Percentiles rank a stretch among this genome's conserved stretches.
phyloP scores from a whole-genome alignment of 768 basidiomycete species.

The Sutorius australiensis region DNA sequence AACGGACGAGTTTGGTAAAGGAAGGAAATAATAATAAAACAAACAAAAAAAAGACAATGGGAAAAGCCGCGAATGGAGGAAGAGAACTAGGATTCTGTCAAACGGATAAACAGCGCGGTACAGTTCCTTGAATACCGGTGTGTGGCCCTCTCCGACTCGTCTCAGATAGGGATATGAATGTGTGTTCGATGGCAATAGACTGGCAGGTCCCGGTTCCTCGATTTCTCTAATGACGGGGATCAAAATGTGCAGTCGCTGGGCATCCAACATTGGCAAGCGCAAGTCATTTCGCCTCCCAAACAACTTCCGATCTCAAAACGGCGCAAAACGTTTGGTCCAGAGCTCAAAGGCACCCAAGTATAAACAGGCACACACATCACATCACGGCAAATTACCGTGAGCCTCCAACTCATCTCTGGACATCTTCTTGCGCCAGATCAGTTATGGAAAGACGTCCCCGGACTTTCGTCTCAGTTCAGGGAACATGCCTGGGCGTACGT shows the following conservation, averaged over 20 bases:
- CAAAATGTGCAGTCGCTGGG: conserved; percentile 4
- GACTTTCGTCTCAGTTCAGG: background rate
- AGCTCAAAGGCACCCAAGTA: conserved; percentile 3
- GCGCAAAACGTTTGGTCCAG: conserved; percentile 8
- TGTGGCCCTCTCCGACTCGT: background rate
- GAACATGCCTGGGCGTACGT: conserved; percentile 1
- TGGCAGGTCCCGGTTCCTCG: conserved; percentile 8
- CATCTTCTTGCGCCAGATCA: conserved; percentile 15
- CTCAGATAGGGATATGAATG: background rate
- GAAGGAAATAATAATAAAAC: conserved; percentile 1
- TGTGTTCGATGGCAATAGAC: background rate
- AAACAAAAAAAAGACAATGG: background rate
- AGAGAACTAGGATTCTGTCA: background rate
- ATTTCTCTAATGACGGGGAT: conserved; percentile 19
- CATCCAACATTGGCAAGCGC: conserved; percentile 3
- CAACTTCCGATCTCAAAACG: background rate
- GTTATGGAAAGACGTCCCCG: conserved; percentile 16
- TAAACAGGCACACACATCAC: conserved; percentile 8
- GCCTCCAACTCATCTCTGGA: conserved; percentile 12
- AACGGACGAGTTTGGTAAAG: conserved; percentile 19
- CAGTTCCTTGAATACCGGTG: conserved; percentile 18
- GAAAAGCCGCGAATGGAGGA: background rate
- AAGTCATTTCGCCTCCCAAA: conserved; percentile 24
- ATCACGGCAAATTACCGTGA: conserved; percentile 11
- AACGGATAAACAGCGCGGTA: background rate